Evolutionary conservation across 345 rosid genomes (phyloP).

Genomic region (Citrus glauca): DNA sequence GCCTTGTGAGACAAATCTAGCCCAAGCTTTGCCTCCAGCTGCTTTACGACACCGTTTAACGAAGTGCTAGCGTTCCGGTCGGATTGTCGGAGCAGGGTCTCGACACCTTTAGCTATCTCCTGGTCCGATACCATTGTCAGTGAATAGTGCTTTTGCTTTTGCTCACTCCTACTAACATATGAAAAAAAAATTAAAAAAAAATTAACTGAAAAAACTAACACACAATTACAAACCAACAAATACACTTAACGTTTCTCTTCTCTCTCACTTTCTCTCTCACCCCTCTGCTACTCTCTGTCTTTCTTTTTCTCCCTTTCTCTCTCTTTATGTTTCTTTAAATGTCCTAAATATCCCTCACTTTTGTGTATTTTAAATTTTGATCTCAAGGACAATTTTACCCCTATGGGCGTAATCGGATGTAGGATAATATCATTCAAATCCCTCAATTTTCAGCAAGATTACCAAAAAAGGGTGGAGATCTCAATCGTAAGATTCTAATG

Average conservation of each 20-base stretch:
- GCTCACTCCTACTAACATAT: slow-evolving; percentile 30
- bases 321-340: slow-evolving; percentile 18
- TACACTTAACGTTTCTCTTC: slow-evolving; percentile 7
- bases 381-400: too few relatives aligned
- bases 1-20: slow-evolving; percentile 78
- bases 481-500: too few relatives aligned
- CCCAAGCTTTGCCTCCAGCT: slow-evolving; percentile 82
- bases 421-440: too few relatives aligned
- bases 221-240: neutral
- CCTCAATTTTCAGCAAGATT: too few relatives aligned
- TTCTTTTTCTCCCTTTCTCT: slow-evolving; percentile 14
- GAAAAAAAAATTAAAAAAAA: neutral
- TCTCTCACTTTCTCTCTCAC: neutral
- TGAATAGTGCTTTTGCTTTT: neutral
- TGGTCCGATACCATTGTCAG: slow-evolving; percentile 70
- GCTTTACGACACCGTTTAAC: slow-evolving; percentile 69
- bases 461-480: too few relatives aligned
- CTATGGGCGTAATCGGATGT: too few relatives aligned
- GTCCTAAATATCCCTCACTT: slow-evolving; percentile 18
- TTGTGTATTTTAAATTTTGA: neutral
- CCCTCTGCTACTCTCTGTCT: slow-evolving; percentile 17
- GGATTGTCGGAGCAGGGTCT: slow-evolving; percentile 73
- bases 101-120: slow-evolving; percentile 78
- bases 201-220: slow-evolving; percentile 42
- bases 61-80: slow-evolving; percentile 65